Evolutionary conservation across 768 basidiomycete genomes (phyloP).

Genomic region (Suillus occidentalis): DNA sequence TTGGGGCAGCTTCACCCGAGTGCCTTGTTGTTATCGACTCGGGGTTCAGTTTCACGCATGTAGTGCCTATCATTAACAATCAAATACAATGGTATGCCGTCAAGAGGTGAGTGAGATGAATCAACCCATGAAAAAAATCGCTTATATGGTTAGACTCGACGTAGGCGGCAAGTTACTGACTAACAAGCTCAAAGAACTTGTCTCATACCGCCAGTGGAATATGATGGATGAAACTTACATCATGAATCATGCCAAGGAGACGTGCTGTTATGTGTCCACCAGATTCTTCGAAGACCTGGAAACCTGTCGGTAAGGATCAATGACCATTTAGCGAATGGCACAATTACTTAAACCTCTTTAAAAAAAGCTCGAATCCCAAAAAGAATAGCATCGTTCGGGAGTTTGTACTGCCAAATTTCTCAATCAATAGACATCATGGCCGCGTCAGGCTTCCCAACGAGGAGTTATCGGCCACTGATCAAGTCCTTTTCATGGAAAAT

Average conservation of each 20-base stretch:
- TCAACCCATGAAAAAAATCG: constrained; percentile 4
- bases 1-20: constrained; percentile 62
- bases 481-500: constrained; percentile 84
- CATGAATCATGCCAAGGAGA: constrained; percentile 90
- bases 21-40: constrained; percentile 85
- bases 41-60: constrained; percentile 93
- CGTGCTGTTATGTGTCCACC: constrained; percentile 82
- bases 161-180: constrained; percentile 95
- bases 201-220: constrained; percentile 96
- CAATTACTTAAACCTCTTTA: constrained; percentile 19
- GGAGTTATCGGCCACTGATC: constrained; percentile 47
- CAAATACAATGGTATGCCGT: constrained; percentile 78
- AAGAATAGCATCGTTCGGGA: constrained; percentile 76
- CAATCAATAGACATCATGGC: constrained; percentile 56
- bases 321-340: constrained; percentile 16
- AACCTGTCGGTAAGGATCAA: constrained; percentile 64
- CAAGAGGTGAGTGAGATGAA: constrained; percentile 56
- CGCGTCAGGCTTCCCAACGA: constrained; percentile 55
- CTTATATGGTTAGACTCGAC: constrained; percentile 65
- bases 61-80: constrained; percentile 79
- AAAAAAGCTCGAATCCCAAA: constrained; percentile 50
- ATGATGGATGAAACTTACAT: constrained; percentile 98
- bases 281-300: constrained; percentile 76
- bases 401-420: constrained; percentile 89
- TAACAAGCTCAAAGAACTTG: constrained; percentile 90